Evolutionary conservation across 805 yeast genomes (phyloP).

Genomic region (Trichomonascus vanleenenianus): DNA sequence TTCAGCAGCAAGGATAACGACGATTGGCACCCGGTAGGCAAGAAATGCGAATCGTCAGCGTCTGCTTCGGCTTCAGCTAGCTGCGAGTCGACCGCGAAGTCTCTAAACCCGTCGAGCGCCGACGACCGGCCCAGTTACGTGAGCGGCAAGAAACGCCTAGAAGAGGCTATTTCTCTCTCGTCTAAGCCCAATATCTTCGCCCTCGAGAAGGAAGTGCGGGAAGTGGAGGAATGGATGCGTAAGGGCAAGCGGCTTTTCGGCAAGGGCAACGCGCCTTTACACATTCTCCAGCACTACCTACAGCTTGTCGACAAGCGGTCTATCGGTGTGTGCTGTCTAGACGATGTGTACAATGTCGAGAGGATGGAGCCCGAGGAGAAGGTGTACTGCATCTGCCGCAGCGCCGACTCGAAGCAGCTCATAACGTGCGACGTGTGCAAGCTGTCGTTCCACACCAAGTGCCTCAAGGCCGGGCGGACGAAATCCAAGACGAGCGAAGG

Average conservation of each 20-base stretch:
- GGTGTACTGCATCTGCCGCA: slow-evolving; percentile 37
- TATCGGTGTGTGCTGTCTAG: slow-evolving; percentile 8
- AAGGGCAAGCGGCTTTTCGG: slow-evolving; percentile 30
- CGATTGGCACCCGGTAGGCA: slow-evolving; percentile 25
- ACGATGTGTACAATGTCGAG: slow-evolving; percentile 31
- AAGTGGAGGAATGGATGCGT: slow-evolving; percentile 34
- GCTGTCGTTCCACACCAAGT: slow-evolving; percentile 90
- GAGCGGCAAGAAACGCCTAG: slow-evolving; percentile 24
- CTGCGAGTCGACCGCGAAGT: too few relatives aligned
- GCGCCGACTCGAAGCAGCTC: slow-evolving; percentile 76
- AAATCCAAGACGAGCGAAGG: slow-evolving; percentile 28
- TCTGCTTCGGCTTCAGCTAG: too few relatives aligned
- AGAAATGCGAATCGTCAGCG: too few relatives aligned
- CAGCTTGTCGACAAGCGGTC: slow-evolving; percentile 18
- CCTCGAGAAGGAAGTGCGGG: slow-evolving; percentile 21
- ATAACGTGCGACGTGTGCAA: slow-evolving; percentile 85
- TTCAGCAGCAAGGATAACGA: too few relatives aligned
- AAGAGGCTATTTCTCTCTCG: slow-evolving; percentile 17
- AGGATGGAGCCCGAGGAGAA: slow-evolving; percentile 28
- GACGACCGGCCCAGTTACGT: slow-evolving; percentile 29
- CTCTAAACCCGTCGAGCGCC: background rate
- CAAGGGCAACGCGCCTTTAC: slow-evolving; percentile 30
- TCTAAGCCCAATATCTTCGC: slow-evolving; percentile 14
- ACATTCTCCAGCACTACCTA: slow-evolving; percentile 26
- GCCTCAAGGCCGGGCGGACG: slow-evolving; percentile 41